Percentiles rank a stretch among this genome's conserved stretches.
These are phyloP conservation scores for Thelephora ganbajun DNA, from an alignment of 768 basidiomycete genomes.

Conservation along the genomic window DNA sequence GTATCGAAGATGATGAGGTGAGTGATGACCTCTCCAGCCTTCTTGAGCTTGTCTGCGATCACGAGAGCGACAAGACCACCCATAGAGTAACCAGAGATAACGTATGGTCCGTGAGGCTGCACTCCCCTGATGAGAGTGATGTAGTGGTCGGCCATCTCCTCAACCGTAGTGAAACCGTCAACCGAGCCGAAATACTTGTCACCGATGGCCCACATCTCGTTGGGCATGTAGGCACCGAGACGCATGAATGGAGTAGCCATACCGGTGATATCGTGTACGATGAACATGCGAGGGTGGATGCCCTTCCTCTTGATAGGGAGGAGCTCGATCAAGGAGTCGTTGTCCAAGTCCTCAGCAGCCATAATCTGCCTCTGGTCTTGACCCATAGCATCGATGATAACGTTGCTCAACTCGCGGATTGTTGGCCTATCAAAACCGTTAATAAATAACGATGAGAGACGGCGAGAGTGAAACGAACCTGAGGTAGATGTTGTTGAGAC, in stretches of 20 bases:
- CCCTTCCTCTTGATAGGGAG: conserved; percentile 19
- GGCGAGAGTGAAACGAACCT: conserved; percentile 19
- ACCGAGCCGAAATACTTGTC: conserved; percentile 18
- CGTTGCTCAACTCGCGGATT: conserved; percentile 12
- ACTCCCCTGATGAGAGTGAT: conserved; percentile 15
- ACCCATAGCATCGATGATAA: conserved; percentile 19
- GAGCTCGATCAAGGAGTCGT: conserved; percentile 17
- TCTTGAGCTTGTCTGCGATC: conserved; percentile 14
- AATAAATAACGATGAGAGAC: no score
- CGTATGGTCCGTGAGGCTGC: conserved; percentile 16
- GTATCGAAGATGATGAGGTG: conserved; percentile 17
- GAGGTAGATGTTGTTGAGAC: conserved; percentile 16
- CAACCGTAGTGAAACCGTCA: conserved; percentile 16
- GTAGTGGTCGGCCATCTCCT: conserved; percentile 19
- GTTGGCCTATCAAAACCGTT: no score
- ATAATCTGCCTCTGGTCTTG: conserved; percentile 15
- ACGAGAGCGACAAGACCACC: conserved; percentile 17
- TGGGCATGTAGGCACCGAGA: conserved; percentile 18
- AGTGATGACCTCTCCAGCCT: conserved; percentile 13
- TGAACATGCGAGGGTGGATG: conserved; percentile 13
- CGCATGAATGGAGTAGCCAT: conserved; percentile 20
- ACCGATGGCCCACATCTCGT: conserved; percentile 19
- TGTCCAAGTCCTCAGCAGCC: conserved; percentile 16
- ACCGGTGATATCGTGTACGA: conserved; percentile 19
- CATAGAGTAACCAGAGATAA: conserved; percentile 16